Evolutionary conservation across 371 early-diverging fungal genomes (phyloP), one percentile per base, ranked within the genome.

Genomic region (Mucor indicus): DNA sequence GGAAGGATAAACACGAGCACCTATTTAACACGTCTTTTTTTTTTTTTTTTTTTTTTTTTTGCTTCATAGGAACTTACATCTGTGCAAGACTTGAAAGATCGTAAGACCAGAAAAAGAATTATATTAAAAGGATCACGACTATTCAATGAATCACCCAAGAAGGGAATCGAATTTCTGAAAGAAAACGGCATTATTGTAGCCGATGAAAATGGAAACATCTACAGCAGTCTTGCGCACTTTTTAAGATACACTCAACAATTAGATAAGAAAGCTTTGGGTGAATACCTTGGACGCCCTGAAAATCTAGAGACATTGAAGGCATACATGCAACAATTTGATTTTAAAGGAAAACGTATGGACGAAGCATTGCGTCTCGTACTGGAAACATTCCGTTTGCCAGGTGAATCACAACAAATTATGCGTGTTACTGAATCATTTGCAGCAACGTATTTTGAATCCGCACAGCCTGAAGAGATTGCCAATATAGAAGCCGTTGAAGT

Each of bases 371-470:
- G 98, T 32, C 71, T 75, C 22, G 77, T 95, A 19, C 69, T 98
- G 9, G 86, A 85, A 49, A 79, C 86, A 9, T 98, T 98, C 78
- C 81, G 95, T 38, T 64, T 98, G 15, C 93, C 93, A 3, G 97
- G 97, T 24, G 98, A 98, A 70, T 83, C 92, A 22, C 96, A 96
- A 67, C 89, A 92, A 58, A 96, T 98, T 45, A 89, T 91, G 50
- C 81, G 97, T 16, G 88, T 96, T 22, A 80, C 97, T 46, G 91
- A 91, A 48, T 75, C 85, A 0, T 96, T 96, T 77, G 84, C 93
- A 11, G 78, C 75, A 3, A 79, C 76, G 0, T 98, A 87, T 63
- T 89, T 77, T 64, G 84, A 80, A 24, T 69, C 79, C 22, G 74
- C 69, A 12, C n/a, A n/a, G n/a, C 83, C 86, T 0, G 48, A 67